phyloP scores from a whole-genome alignment of 1,139 yeast species.

The Geotrichum fermentans region DNA sequence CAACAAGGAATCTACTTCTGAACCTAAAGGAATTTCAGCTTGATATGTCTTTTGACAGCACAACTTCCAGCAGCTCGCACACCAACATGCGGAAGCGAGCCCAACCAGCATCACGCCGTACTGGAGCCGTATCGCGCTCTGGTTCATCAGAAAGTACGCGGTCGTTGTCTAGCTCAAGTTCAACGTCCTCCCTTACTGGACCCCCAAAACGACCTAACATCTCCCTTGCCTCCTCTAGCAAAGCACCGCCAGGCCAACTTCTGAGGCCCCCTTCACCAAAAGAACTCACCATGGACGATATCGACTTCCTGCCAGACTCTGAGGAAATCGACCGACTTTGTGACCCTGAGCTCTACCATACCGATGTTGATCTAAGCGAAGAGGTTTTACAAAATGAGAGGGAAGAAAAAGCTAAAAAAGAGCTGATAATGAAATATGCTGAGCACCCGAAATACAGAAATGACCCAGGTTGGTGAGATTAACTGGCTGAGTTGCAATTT shows the following conservation, averaged over 20 bases:
- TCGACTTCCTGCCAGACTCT: slow-evolving; percentile 15
- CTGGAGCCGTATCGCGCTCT: slow-evolving; percentile 6
- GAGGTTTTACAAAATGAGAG: slow-evolving; percentile 1
- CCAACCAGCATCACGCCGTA: slow-evolving; percentile 7
- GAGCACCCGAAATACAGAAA: slow-evolving; percentile 5
- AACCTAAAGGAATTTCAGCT: background rate
- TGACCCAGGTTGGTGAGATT: slow-evolving; percentile 3
- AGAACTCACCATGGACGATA: slow-evolving; percentile 1
- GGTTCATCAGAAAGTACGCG: slow-evolving; percentile 4
- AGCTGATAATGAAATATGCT: slow-evolving; percentile 1
- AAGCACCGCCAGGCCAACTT: background rate
- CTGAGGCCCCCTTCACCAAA: slow-evolving; percentile 3
- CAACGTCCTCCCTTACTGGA: background rate
- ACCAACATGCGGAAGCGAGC: slow-evolving; percentile 11
- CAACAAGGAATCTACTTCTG: background rate
- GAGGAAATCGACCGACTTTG: slow-evolving; percentile 13
- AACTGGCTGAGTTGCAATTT: background rate
- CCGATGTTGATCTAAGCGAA: slow-evolving; percentile 12
- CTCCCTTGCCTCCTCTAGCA: background rate
- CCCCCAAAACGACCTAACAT: slow-evolving; percentile 2
- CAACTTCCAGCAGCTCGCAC: background rate
- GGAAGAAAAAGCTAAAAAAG: background rate
- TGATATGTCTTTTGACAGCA: background rate
- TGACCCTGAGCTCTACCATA: slow-evolving; percentile 12
- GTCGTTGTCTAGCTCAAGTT: background rate